Percentiles rank a stretch among this genome's conserved stretches.
Conservation (phyloP, 2,329 filamentous ascomycete species). For the Didymosphaeria variabile region DNA sequence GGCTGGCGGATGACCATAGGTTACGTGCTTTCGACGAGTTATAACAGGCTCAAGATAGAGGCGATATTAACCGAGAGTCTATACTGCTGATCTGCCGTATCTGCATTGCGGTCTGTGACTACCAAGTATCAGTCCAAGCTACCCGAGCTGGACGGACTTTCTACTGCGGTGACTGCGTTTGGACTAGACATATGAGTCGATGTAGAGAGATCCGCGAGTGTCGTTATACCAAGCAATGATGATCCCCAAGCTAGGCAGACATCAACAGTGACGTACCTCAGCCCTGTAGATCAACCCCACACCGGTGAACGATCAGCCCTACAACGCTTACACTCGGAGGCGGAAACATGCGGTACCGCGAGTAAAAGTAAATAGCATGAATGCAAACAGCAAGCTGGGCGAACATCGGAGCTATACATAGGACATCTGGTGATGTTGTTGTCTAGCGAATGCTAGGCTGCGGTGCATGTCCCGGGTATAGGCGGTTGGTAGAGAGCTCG, state of each 20-base stretch:
- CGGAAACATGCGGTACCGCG: not conserved
- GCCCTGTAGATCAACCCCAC: conserved; percentile 2
- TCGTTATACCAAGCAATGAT: not conserved
- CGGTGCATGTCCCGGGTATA: not conserved
- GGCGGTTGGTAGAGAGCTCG: conserved; percentile 4
- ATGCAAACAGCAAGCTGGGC: not conserved
- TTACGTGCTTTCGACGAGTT: conserved; percentile 38
- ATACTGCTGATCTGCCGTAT: not conserved
- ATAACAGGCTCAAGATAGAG: conserved; percentile 11
- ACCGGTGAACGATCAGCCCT: conserved; percentile 10
- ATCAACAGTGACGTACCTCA: conserved; percentile 7
- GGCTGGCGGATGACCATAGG: conserved; percentile 24
- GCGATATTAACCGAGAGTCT: not conserved
- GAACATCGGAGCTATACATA: not conserved
- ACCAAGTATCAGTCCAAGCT: not conserved
- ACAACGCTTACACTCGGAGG: conserved; percentile 3
- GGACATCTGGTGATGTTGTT: not conserved
- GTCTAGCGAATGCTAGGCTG: not conserved
- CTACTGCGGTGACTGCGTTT: not conserved
- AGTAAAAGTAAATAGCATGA: not conserved
- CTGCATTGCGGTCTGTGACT: not conserved
- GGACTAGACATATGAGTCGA: not conserved
- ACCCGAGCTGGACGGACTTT: not conserved
- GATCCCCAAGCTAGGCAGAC: not conserved
- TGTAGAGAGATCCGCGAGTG: not conserved